Evolutionary conservation across 2,329 filamentous ascomycete species (phyloP).

Genomic region (Elsinoe batatas): DNA sequence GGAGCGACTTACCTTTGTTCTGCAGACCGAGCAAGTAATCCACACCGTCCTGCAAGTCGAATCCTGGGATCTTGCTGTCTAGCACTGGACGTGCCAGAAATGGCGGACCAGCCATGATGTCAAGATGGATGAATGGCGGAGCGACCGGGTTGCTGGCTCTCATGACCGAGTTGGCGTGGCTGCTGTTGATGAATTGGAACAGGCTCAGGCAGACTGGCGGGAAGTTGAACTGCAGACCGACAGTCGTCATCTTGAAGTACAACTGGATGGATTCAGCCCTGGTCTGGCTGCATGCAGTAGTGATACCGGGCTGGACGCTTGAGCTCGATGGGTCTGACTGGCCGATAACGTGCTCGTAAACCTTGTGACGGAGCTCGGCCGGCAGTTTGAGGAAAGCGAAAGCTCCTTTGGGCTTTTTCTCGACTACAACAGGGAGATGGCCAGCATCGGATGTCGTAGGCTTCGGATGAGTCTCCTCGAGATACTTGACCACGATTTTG

Average conservation of each 20-base stretch:
- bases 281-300: not conserved
- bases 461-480: not conserved
- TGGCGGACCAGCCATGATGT: not conserved
- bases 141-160: no score
- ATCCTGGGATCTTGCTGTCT: not conserved
- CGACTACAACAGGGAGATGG: no score
- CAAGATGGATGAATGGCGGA: not conserved
- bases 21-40: not conserved
- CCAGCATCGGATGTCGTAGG: not conserved
- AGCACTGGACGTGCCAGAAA: not conserved
- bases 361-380: not conserved
- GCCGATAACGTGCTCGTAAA: not conserved
- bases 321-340: not conserved
- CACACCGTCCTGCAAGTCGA: not conserved
- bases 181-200: not conserved
- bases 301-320: not conserved
- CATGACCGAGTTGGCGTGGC: not conserved
- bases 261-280: not conserved
- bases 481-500: not conserved
- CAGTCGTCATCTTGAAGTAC: not conserved
- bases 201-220: not conserved
- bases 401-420: not conserved
- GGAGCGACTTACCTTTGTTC: not conserved
- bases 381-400: constrained; percentile 8
- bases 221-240: not conserved